A percentile compares a stretch with the other conserved stretches of the same genome.
Conservation (phyloP, 441 rosid species). For the Populus hybrid region DNA sequence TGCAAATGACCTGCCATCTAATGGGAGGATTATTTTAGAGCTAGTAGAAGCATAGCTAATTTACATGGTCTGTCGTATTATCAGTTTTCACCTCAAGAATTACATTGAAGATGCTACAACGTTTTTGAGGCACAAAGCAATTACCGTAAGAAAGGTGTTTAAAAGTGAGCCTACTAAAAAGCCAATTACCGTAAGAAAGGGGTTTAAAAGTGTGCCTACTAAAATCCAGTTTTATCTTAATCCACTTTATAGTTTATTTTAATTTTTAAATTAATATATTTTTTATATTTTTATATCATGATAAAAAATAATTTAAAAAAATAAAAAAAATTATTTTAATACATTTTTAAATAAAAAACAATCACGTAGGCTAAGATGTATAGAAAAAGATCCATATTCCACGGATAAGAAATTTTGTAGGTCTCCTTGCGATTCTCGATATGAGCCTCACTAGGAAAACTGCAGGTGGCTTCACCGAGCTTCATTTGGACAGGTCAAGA, state of each 20-base stretch:
- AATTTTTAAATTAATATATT: no score
- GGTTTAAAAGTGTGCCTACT: no score
- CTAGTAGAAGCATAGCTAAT: not conserved
- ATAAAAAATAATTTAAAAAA: no score
- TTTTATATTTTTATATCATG: no score
- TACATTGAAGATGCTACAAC: not conserved
- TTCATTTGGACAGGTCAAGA: not conserved
- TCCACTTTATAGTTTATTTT: no score
- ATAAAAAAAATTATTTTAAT: no score
- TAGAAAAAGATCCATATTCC: not conserved
- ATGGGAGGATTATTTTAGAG: not conserved
- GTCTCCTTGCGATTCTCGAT: not conserved
- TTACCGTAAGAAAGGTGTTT: not conserved
- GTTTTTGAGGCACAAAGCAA: not conserved
- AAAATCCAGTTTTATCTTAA: no score
- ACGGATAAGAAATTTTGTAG: not conserved
- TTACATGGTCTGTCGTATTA: not conserved
- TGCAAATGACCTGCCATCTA: not conserved
- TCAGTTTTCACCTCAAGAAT: not conserved
- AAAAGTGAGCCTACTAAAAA: not conserved
- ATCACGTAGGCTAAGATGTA: no score
- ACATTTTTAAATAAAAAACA: no score
- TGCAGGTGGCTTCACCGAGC: not conserved
- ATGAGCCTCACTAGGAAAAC: not conserved
- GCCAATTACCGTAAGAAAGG: no score